phyloP scores from a whole-genome alignment of 2,329 filamentous ascomycete genomes.

The Aspergillus felis region DNA sequence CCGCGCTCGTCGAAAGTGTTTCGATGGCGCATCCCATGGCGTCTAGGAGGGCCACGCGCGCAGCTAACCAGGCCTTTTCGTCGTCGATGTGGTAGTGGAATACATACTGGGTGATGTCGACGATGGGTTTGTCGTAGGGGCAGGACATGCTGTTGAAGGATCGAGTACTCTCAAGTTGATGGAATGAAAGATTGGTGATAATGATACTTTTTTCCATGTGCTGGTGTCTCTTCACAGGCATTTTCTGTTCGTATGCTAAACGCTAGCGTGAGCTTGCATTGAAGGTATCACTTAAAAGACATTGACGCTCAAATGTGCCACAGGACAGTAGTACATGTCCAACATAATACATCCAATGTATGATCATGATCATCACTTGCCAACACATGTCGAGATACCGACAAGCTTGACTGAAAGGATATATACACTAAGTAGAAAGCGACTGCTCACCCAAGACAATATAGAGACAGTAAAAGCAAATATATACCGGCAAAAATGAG shows the following conservation, averaged over 20 bases:
- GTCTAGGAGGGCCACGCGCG: conserved; percentile 22
- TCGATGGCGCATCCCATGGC: conserved; percentile 25
- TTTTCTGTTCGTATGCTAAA: not conserved
- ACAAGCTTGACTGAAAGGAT: not conserved
- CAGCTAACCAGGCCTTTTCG: conserved; percentile 15
- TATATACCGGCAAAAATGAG: not conserved
- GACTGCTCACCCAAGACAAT: not conserved
- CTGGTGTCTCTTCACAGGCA: no score
- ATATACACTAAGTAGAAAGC: not conserved
- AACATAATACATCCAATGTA: not conserved
- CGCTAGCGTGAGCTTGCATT: not conserved
- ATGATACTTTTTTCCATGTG: not conserved
- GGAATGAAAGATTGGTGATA: not conserved
- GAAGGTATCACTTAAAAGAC: not conserved
- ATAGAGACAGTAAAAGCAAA: not conserved
- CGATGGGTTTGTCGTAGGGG: conserved; percentile 34
- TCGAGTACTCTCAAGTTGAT: not conserved
- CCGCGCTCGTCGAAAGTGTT: conserved; percentile 16
- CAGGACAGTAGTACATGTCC: not conserved
- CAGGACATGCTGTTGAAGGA: not conserved
- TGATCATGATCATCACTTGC: not conserved
- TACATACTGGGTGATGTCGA: conserved; percentile 20
- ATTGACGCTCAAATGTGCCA: not conserved
- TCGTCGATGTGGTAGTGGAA: conserved; percentile 15
- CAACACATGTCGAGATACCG: not conserved